A percentile compares a stretch with the other conserved stretches of the same genome.
Evolutionary conservation across 768 basidiomycete genomes (phyloP).

Genomic region (Lactarius psammicola): DNA sequence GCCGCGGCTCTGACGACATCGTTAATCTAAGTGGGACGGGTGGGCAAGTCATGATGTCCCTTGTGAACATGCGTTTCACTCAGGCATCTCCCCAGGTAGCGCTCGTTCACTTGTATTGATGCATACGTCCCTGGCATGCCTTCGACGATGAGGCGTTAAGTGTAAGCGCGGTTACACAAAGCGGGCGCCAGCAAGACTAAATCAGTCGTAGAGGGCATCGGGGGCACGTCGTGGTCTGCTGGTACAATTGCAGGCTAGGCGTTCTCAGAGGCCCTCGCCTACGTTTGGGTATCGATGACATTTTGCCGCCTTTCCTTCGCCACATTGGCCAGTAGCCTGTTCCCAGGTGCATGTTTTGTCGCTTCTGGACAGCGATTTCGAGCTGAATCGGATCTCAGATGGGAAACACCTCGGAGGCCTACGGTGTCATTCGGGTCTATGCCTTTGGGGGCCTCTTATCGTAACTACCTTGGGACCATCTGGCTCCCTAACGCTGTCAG

Average conservation of each 20-base stretch:
- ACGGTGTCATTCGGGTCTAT: slow-evolving; percentile 81
- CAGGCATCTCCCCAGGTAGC: slow-evolving; percentile 51
- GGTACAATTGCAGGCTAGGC: slow-evolving; percentile 76
- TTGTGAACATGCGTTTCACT: background rate
- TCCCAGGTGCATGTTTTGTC: slow-evolving; percentile 44
- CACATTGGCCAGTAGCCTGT: slow-evolving; percentile 78
- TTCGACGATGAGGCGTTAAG: background rate
- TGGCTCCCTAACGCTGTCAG: slow-evolving; percentile 56
- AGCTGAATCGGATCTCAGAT: slow-evolving; percentile 26
- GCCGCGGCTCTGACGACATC: slow-evolving; percentile 70
- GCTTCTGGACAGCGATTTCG: background rate
- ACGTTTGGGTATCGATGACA: slow-evolving; percentile 82
- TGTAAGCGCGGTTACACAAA: slow-evolving; percentile 47
- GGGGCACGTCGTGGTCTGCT: slow-evolving; percentile 57
- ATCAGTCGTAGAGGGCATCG: slow-evolving; percentile 40
- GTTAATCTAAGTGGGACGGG: slow-evolving; percentile 68
- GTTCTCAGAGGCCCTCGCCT: slow-evolving; percentile 79
- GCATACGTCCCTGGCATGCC: slow-evolving; percentile 45
- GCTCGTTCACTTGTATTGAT: slow-evolving; percentile 71
- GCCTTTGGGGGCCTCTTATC: slow-evolving; percentile 79
- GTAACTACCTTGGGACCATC: slow-evolving; percentile 76
- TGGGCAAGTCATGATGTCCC: slow-evolving; percentile 46
- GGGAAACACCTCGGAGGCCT: slow-evolving; percentile 83
- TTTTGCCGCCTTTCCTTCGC: slow-evolving; percentile 75
- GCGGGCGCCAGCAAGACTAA: slow-evolving; percentile 74